These are phyloP conservation scores for Russula brevipes DNA, from an alignment of 768 basidiomycete genomes.

Conservation along the genomic window DNA sequence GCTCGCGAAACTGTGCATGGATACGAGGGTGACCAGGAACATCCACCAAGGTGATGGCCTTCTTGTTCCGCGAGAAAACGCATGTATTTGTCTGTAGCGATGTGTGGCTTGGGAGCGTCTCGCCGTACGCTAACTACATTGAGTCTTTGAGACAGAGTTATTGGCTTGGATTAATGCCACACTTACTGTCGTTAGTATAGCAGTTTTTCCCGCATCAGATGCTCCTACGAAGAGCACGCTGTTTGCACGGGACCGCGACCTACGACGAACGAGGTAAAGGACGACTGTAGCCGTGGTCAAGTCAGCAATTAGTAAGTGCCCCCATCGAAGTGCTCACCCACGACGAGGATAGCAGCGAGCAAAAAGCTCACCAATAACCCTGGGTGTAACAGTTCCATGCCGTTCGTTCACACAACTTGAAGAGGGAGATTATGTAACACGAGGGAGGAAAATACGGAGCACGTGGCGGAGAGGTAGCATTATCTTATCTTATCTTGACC, in stretches of 20 bases:
- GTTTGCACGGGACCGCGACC: constrained; percentile 46
- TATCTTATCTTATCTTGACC: too few relatives aligned
- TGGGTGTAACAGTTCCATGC: constrained; percentile 8
- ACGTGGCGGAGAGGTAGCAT: too few relatives aligned
- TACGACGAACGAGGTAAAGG: constrained; percentile 39
- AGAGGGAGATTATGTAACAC: neutral
- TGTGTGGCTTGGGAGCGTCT: constrained; percentile 62
- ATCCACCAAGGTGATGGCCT: constrained; percentile 56
- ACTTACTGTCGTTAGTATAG: constrained; percentile 66
- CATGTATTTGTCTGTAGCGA: constrained; percentile 72
- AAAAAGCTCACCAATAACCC: constrained; percentile 2
- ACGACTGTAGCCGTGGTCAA: constrained; percentile 39
- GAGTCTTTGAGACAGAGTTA: constrained; percentile 8
- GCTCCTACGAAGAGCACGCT: constrained; percentile 72
- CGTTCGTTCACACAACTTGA: too few relatives aligned
- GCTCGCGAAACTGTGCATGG: constrained; percentile 64
- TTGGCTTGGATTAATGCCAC: neutral
- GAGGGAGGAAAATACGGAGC: neutral
- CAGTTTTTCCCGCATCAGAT: constrained; percentile 76
- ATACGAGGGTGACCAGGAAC: constrained; percentile 84
- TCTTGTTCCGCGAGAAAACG: constrained; percentile 41
- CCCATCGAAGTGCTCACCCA: neutral
- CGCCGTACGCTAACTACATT: constrained; percentile 57
- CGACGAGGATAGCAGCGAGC: constrained; percentile 6
- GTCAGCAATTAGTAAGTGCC: neutral